A percentile compares a stretch with the other conserved stretches of the same genome.
Evolutionary conservation across 2,329 filamentous ascomycete genomes (phyloP).

Genomic region (Botrytis porri): DNA sequence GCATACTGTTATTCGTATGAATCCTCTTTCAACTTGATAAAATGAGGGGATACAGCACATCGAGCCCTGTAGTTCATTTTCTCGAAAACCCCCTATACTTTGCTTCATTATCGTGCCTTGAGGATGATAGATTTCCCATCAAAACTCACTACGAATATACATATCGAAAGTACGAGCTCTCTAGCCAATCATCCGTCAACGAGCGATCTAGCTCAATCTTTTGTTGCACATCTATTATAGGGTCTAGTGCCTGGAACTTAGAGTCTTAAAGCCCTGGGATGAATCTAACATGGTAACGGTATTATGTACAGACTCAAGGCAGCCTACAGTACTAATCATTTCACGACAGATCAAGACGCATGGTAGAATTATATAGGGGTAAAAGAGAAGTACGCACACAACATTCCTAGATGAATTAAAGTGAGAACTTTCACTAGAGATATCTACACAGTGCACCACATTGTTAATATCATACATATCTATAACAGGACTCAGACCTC

Average conservation of each 20-base stretch:
- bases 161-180: background rate
- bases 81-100: background rate
- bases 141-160: background rate
- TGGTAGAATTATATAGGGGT: background rate
- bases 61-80: background rate
- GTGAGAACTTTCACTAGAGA: background rate
- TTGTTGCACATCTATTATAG: background rate
- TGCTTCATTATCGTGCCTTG: background rate
- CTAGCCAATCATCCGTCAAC: background rate
- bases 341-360: background rate
- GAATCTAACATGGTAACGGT: background rate
- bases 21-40: background rate
- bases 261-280: background rate
- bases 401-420: background rate
- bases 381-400: background rate
- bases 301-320: background rate
- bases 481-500: background rate
- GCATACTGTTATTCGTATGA: rapidly evolving
- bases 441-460: background rate
- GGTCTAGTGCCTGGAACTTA: background rate
- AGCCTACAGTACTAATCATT: background rate
- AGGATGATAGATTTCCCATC: background rate
- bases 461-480: background rate
- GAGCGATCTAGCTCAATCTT: background rate
- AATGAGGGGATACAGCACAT: background rate